phyloP scores from a whole-genome alignment of 139 green algal species.

The Haematococcus lacustris region DNA sequence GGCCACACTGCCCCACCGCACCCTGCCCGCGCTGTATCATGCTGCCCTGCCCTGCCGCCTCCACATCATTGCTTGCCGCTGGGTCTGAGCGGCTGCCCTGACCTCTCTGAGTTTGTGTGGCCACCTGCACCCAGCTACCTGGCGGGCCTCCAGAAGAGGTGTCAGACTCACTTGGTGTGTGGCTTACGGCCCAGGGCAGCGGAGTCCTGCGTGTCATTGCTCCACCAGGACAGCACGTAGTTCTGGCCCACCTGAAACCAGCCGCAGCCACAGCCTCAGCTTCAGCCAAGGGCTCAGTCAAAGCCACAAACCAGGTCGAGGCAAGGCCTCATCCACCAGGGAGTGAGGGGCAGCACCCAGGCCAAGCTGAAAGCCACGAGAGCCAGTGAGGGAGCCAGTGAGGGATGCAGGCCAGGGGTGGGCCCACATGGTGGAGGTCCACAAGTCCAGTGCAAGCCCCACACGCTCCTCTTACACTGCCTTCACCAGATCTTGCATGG shows the following conservation, averaged over 20 bases:
- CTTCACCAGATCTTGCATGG: background rate
- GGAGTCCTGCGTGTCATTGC: constrained; percentile 21
- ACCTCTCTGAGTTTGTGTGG: too few species aligned
- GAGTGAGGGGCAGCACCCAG: too few species aligned
- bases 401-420: too few species aligned
- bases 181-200: background rate
- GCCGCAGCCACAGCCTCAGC: background rate
- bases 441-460: background rate
- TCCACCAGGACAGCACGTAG: constrained; percentile 65
- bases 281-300: background rate
- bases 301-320: background rate
- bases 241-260: constrained; percentile 61
- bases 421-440: too few species aligned
- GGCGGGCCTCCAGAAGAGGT: background rate
- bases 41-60: background rate
- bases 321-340: background rate
- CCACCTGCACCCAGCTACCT: background rate
- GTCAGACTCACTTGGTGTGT: constrained; percentile 2
- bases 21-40: background rate
- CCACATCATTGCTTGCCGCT: background rate
- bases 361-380: too few species aligned
- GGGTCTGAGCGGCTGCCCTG: background rate
- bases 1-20: background rate
- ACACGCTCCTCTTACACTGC: background rate
- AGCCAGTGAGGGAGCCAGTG: too few species aligned